Conservation (phyloP, 306 rosid species). For the Fagus sylvatica region DNA sequence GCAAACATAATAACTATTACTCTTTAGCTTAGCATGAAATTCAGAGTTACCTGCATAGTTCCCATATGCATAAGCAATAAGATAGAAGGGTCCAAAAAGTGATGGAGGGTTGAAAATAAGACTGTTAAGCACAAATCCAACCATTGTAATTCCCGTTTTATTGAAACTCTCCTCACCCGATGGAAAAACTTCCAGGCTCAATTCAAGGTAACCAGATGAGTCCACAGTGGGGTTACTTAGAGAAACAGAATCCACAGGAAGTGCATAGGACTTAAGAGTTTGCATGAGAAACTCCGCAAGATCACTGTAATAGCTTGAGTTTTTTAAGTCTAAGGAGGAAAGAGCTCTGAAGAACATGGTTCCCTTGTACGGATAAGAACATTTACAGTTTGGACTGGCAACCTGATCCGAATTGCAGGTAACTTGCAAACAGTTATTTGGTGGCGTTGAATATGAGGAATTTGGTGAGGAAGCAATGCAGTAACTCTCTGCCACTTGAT, state of each 20-base stretch:
- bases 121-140: constrained; percentile 48
- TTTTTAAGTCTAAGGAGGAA: constrained; percentile 46
- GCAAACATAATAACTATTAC: not conserved
- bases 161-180: constrained; percentile 40
- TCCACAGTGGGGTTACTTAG: constrained; percentile 33
- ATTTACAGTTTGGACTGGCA: constrained; percentile 63
- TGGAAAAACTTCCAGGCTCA: constrained; percentile 56
- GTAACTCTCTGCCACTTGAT: constrained; percentile 17
- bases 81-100: constrained; percentile 52
- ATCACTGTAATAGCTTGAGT: constrained; percentile 5
- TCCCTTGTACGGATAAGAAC: constrained; percentile 67
- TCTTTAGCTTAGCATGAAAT: not conserved
- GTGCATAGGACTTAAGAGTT: not conserved
- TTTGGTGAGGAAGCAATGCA: constrained; percentile 31
- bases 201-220: constrained; percentile 32
- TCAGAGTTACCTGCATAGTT: constrained; percentile 36
- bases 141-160: constrained; percentile 30
- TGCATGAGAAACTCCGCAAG: constrained; percentile 29
- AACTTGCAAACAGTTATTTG: constrained; percentile 33
- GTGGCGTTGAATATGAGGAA: constrained; percentile 24
- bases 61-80: constrained; percentile 10
- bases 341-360: constrained; percentile 55
- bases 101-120: constrained; percentile 40
- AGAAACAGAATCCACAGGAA: constrained; percentile 54
- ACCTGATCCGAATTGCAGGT: constrained; percentile 37